These are phyloP conservation scores for Aspergillus thermomutatus DNA, from an alignment of 2,329 filamentous ascomycete genomes.

Conservation along the genomic window DNA sequence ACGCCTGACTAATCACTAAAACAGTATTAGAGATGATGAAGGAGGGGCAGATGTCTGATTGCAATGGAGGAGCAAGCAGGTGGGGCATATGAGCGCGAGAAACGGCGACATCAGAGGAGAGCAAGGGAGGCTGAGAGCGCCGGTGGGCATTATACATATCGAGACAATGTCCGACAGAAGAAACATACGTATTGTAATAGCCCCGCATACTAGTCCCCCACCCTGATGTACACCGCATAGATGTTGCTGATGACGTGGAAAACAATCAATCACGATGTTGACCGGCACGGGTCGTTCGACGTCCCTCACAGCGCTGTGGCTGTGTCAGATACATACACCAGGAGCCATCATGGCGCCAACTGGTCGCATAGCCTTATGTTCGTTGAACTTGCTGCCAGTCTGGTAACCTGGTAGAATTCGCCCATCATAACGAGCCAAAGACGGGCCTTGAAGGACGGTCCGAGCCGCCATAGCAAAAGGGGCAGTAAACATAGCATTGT, in stretches of 20 bases:
- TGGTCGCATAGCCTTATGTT: constrained; percentile 8
- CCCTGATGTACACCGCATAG: constrained; percentile 17
- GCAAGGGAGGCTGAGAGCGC: constrained; percentile 15
- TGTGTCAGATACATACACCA: constrained; percentile 23
- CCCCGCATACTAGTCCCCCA: constrained; percentile 26
- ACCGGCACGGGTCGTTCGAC: constrained; percentile 23
- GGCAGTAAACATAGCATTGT: constrained; percentile 10
- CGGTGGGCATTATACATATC: constrained; percentile 11
- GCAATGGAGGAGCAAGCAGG: constrained; percentile 12
- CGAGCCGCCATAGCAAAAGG: constrained; percentile 26
- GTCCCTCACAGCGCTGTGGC: constrained; percentile 22
- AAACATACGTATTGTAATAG: constrained; percentile 11
- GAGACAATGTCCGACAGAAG: constrained; percentile 23
- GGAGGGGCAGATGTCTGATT: constrained; percentile 12
- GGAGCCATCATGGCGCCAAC: constrained; percentile 7
- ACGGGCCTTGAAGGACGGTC: constrained; percentile 21
- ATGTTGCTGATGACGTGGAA: constrained; percentile 30
- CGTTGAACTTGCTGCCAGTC: constrained; percentile 11
- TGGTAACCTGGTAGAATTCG: constrained; percentile 10
- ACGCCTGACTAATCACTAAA: constrained; percentile 8
- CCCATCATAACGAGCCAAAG: constrained; percentile 14
- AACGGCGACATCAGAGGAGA: not conserved
- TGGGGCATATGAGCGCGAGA: constrained; percentile 10
- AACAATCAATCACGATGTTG: constrained; percentile 26
- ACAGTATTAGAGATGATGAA: constrained; percentile 7